Base-by-base conservation (phyloP, 2,329 filamentous ascomycete genomes). In the Arthrobotrys megalospora region DNA sequence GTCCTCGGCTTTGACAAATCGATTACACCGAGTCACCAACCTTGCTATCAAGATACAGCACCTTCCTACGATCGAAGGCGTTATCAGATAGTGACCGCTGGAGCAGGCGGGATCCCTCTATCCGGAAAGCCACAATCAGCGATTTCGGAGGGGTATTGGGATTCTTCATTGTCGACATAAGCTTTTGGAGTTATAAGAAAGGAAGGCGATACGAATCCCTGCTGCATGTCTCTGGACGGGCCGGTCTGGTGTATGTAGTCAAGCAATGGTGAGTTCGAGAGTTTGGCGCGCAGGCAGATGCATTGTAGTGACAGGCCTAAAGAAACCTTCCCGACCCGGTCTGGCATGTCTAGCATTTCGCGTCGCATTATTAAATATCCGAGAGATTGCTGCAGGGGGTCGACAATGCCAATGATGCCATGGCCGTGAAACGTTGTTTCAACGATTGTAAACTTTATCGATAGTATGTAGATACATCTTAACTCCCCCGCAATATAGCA, bases 311-410 rank as follows among this genome's bases (percentile, higher is more conserved):
- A n/a, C 62, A 36, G 43, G 24, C 24, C 12, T 19, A 55, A 53
- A 69, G 72, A 70, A 70, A 76, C 72, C 72, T 76, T 69, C 72
- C 72, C 48, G 43, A 76, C 63, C 64, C 43, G 71, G 71, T 65
- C 65, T 67, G 70, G 63, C 21, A 60, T 63, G 24, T 38, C 47
- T 68, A 14, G 43, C 53, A 67, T 67, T 75, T 63, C 60, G 60
- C 28, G 41, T 73, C 69, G 70, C 63, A 66, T 66, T 58, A 47
- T 63, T 53, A 75, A 75, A 62, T 75, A 62, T 55, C 70, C 70
- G 70, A 75, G 36, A 62, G 19, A 68, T 68, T 47, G 41, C 28
- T 41, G 12, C 66, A 50, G 52, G 52, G 60, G 36, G 41, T 58
- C 21, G 12, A 45, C 6, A 38, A 60, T 60, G 24, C 34, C 52